Conservation (phyloP, 1,284 basidiomycete species). For the Cryptococcus sp. region DNA sequence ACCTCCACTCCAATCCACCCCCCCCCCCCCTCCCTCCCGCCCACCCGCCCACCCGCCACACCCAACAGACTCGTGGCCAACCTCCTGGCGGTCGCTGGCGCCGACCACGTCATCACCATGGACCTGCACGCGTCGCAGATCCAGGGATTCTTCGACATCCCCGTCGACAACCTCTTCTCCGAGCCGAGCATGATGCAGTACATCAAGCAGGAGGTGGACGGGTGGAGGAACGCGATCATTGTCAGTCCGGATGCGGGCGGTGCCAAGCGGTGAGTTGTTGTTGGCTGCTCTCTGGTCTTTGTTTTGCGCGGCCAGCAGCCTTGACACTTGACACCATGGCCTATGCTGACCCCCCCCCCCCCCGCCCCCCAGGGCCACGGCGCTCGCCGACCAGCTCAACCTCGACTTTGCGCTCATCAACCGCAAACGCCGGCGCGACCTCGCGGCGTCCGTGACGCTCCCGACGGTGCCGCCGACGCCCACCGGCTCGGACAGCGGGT, state of each 20-base stretch:
- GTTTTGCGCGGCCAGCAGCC: too few relatives aligned
- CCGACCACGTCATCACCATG: constrained; percentile 98
- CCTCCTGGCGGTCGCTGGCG: constrained; percentile 93
- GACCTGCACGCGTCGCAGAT: constrained; percentile 98
- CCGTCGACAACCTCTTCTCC: constrained; percentile 92
- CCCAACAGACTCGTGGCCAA: constrained; percentile 81
- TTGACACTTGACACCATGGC: too few relatives aligned
- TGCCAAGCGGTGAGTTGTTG: constrained; percentile 76
- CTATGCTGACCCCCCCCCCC: too few relatives aligned
- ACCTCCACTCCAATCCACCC: not conserved
- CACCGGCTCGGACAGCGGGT: constrained; percentile 39
- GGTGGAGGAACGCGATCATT: constrained; percentile 86
- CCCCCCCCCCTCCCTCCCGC: not conserved
- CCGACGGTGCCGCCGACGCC: constrained; percentile 49
- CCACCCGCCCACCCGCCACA: too few relatives aligned
- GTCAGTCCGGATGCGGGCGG: constrained; percentile 97
- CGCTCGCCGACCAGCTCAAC: constrained; percentile 91
- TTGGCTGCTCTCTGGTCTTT: not conserved
- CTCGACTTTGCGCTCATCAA: constrained; percentile 98
- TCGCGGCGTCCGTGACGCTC: constrained; percentile 27
- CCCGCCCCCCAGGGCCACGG: constrained; percentile 87
- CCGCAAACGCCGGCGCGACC: constrained; percentile 68
- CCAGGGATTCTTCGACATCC: constrained; percentile 99
- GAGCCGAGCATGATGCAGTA: constrained; percentile 83
- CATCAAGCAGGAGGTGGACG: constrained; percentile 82